Evolutionary conservation across 495 filamentous ascomycete species (phyloP), one percentile per base, ranked within the genome.

Genomic region (Patellaria atrata): DNA sequence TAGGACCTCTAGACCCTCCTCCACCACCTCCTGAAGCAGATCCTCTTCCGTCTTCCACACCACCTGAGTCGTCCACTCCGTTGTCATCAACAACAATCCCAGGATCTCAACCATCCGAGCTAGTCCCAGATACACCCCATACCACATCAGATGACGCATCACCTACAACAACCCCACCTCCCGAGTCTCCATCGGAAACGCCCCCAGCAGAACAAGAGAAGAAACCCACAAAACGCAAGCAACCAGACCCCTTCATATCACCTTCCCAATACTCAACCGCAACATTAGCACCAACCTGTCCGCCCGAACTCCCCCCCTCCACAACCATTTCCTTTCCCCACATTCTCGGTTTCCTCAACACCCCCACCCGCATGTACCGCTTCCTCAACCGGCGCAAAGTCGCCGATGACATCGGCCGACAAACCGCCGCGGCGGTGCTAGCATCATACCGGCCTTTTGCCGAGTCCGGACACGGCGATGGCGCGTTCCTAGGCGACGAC

Each of bases 311-410:
- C 33, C 60, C 63, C 21, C 84, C 83, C 22, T 74, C 76, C 11
- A 60, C 65, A n/a, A 67, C 77, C 5, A 66, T 99, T 27, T 60
- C 65, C 24, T 77, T 92, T 56, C 89, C 89, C 0, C 85, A 94
- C 51, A 68, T 96, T 31, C 79, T 99, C 18, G 89, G 89, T 39
- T 91, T 99, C 63, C 58, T 85, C 30, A 87, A 91, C 58, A 94
- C 85, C 0, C 82, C 83, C 0, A 81, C 73, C 43, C 73, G 89
- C 22, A 52, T 94, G 33, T 80, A 81, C 50, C 82, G 89, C 28
- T 99, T 83, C 67, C 63, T 99, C 25, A 94, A 74, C 53, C 77
- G 82, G 30, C 81, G 91, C 10, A 56, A 71, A 27, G 65, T 94
- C 12, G 91, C 91, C 27, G 87, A 99, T 47, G 63, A 72, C 4